A percentile compares a stretch with the other conserved stretches of the same genome.
Evolutionary conservation across 768 basidiomycete genomes (phyloP).

Genomic region (Coprinopsis sp.): DNA sequence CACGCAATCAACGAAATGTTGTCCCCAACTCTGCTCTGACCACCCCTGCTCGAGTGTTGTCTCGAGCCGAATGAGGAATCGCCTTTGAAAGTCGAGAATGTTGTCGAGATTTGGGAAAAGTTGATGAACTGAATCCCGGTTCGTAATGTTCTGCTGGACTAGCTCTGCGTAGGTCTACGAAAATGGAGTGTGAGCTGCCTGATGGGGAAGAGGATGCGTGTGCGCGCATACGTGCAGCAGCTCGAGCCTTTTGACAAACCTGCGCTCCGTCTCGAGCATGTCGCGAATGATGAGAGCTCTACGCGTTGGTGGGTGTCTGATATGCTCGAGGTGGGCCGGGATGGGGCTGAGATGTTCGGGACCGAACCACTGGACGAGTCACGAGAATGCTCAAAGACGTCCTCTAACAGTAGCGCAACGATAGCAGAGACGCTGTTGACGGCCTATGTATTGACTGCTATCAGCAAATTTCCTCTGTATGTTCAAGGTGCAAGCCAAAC

Average conservation of each 20-base stretch:
- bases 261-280: conserved; percentile 91
- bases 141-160: conserved; percentile 76
- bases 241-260: conserved; percentile 95
- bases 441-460: conserved; percentile 58
- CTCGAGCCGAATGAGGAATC: conserved; percentile 87
- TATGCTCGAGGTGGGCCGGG: conserved; percentile 33
- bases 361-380: conserved; percentile 61
- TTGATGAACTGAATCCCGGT: conserved; percentile 92
- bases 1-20: conserved; percentile 78
- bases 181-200: conserved; percentile 18
- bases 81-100: conserved; percentile 92
- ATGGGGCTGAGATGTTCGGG: conserved; percentile 35
- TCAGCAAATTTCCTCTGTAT: conserved; percentile 6
- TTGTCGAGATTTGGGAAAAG: conserved; percentile 95
- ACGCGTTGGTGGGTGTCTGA: conserved; percentile 54
- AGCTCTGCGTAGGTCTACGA: conserved; percentile 89
- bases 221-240: conserved; percentile 77
- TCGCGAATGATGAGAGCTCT: conserved; percentile 80
- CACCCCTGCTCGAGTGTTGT: conserved; percentile 78
- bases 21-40: conserved; percentile 85
- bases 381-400: conserved; percentile 60
- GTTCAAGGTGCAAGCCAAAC: conserved; percentile 17
- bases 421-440: conserved; percentile 82
- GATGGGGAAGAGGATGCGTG: conserved; percentile 10
- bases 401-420: conserved; percentile 67